Conservation (phyloP, 208 protist species). For the Trypanosoma scelopori region DNA sequence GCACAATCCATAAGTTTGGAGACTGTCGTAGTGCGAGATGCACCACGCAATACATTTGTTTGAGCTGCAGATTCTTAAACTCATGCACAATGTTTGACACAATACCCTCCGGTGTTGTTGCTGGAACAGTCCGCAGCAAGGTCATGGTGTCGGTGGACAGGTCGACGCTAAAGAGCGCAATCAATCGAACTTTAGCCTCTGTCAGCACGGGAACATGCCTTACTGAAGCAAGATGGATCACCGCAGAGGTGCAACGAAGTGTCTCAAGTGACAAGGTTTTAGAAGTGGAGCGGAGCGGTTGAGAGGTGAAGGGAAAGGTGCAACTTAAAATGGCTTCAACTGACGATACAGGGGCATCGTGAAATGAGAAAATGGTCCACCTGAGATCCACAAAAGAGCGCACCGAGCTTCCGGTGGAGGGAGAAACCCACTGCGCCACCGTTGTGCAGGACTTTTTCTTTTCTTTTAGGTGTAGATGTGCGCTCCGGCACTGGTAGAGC, state of each 20-base stretch:
- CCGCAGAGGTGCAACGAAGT: neutral
- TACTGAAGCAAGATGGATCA: constrained; percentile 15
- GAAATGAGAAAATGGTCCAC: constrained; percentile 21
- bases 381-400: constrained; percentile 11
- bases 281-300: neutral
- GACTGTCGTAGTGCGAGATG: constrained; percentile 12
- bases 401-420: neutral
- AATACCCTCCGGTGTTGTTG: neutral
- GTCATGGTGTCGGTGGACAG: constrained; percentile 3
- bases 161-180: constrained; percentile 19
- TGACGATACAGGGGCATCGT: constrained; percentile 2
- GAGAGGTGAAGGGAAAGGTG: constrained; percentile 14
- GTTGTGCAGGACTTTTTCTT: neutral
- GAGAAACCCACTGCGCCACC: neutral
- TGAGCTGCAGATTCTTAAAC: constrained; percentile 10
- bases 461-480: neutral
- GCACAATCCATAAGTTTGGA: constrained; percentile 1
- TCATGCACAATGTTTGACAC: neutral
- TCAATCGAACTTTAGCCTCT: constrained; percentile 5
- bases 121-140: neutral
- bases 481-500: neutral
- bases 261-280: constrained; percentile 7
- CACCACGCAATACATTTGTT: constrained; percentile 24
- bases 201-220: constrained; percentile 9
- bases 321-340: constrained; percentile 9